Percentiles rank a stretch among this genome's conserved stretches.
phyloP scores from a whole-genome alignment of 768 basidiomycete genomes.

The Botryobasidium botryosum region DNA sequence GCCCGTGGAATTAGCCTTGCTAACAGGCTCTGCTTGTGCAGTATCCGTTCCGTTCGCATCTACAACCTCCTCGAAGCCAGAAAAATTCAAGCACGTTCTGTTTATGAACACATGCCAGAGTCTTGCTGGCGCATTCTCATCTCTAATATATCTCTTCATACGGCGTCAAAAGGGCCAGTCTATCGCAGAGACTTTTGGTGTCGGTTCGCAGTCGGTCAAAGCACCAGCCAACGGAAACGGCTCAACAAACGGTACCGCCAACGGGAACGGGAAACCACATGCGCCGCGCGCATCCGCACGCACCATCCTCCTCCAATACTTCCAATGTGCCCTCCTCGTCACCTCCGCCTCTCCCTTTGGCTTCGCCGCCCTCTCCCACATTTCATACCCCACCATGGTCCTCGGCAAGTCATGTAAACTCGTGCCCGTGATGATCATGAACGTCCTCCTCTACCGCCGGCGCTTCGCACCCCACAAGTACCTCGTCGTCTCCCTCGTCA shows the following conservation, averaged over 20 bases:
- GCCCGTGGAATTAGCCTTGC: neutral
- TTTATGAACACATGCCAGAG: constrained; percentile 80
- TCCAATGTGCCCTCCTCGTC: constrained; percentile 76
- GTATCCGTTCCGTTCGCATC: constrained; percentile 75
- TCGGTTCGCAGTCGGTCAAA: constrained; percentile 23
- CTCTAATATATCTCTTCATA: constrained; percentile 55
- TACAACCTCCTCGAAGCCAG: constrained; percentile 24
- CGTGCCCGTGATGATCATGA: constrained; percentile 96
- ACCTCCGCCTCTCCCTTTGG: constrained; percentile 90
- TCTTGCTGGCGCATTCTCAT: constrained; percentile 54
- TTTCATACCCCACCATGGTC: constrained; percentile 97
- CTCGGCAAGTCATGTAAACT: constrained; percentile 98
- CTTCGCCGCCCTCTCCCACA: constrained; percentile 85
- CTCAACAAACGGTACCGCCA: constrained; percentile 23
- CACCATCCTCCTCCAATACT: constrained; percentile 37
- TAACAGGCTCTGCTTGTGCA: constrained; percentile 18
- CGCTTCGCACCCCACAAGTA: constrained; percentile 90
- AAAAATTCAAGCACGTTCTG: constrained; percentile 68
- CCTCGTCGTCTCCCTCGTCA: constrained; percentile 85
- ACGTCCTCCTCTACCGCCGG: constrained; percentile 85
- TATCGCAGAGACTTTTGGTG: constrained; percentile 41
- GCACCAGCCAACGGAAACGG: constrained; percentile 16
- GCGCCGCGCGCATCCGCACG: constrained; percentile 20
- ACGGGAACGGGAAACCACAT: constrained; percentile 19
- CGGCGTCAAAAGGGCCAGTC: constrained; percentile 39